A percentile compares a stretch with the other conserved stretches of the same genome.
phyloP scores from a whole-genome alignment of 116 monocot species.

The Posidonia oceanica region DNA sequence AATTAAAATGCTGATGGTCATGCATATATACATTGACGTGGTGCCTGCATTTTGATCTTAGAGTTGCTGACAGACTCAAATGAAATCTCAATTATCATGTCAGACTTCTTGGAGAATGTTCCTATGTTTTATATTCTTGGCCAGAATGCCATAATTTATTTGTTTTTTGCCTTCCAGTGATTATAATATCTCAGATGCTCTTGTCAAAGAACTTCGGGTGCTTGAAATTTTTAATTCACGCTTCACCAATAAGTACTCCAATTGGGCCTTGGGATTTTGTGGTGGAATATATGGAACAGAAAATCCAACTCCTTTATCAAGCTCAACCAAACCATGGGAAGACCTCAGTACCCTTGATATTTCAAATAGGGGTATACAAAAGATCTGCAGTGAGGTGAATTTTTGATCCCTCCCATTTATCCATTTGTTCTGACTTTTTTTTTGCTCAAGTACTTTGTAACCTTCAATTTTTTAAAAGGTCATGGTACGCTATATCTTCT shows the following conservation, averaged over 20 bases:
- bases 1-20: too few relatives aligned
- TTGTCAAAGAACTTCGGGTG: conserved; percentile 38
- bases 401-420: neutral
- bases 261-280: conserved; percentile 91
- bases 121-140: neutral
- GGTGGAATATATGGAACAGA: conserved; percentile 54
- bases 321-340: conserved; percentile 19
- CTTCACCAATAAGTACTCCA: conserved; percentile 50
- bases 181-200: conserved; percentile 40
- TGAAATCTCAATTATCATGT: neutral
- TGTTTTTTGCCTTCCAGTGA: conserved; percentile 4
- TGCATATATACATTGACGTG: too few relatives aligned
- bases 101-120: neutral
- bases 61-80: too few relatives aligned
- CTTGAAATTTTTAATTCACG: conserved; percentile 83
- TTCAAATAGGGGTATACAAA: conserved; percentile 60
- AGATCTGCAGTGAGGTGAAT: conserved; percentile 37
- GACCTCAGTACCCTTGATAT: conserved; percentile 60
- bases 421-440: neutral
- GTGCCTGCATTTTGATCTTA: too few relatives aligned
- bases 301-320: conserved; percentile 25
- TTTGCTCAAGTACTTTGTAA: neutral
- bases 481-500: neutral
- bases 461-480: neutral
- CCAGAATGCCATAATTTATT: too few relatives aligned